These are phyloP conservation scores for Posidonia australis DNA, from an alignment of 106 monocot species.

Conservation along the genomic window DNA sequence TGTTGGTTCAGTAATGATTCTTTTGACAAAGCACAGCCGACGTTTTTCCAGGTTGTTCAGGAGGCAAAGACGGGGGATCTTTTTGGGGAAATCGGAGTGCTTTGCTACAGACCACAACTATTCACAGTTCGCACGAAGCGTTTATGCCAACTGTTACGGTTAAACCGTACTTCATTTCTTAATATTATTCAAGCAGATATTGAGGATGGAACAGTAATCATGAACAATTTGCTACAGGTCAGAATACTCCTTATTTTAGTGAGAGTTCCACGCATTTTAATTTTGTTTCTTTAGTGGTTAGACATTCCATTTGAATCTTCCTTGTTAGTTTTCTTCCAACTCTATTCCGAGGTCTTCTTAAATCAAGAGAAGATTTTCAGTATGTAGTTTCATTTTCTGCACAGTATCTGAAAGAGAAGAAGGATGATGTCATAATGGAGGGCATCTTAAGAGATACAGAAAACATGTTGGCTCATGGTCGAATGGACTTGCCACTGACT, in stretches of 20 bases:
- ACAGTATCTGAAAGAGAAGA: conserved; percentile 32
- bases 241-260: neutral
- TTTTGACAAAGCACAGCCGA: neutral
- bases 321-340: too few relatives aligned
- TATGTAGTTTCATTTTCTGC: neutral
- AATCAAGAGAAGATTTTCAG: too few relatives aligned
- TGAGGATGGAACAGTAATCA: conserved; percentile 16
- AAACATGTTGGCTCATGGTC: conserved; percentile 30
- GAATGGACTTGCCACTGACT: conserved; percentile 29
- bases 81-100: conserved; percentile 18
- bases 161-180: conserved; percentile 14
- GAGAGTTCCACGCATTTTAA: neutral
- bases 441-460: conserved; percentile 26
- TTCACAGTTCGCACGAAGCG: conserved; percentile 15
- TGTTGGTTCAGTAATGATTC: neutral
- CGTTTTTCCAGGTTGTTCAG: conserved; percentile 26
- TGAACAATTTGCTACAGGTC: conserved; percentile 20
- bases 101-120: conserved; percentile 18
- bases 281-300: neutral
- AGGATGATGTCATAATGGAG: conserved; percentile 27
- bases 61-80: conserved; percentile 51
- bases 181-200: conserved; percentile 14
- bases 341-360: too few relatives aligned
- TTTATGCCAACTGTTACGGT: conserved; percentile 11
- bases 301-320: neutral